Percentiles rank a stretch among this genome's conserved stretches.
Evolutionary conservation across 768 basidiomycete genomes (phyloP).

Genomic region (Imleria badia): DNA sequence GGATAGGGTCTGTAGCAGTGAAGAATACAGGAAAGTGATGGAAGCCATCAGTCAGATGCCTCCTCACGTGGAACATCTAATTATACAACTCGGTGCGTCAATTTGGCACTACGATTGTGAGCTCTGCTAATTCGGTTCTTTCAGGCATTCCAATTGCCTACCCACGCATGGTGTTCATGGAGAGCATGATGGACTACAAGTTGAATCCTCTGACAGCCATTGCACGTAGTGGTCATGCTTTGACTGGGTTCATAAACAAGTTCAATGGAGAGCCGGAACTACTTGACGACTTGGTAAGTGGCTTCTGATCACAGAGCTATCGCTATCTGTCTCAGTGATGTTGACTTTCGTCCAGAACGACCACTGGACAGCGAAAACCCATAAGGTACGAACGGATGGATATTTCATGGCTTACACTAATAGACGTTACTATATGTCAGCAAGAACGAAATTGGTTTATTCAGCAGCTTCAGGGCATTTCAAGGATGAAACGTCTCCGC

Average conservation of each 20-base stretch:
- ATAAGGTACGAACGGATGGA: slow-evolving; percentile 53
- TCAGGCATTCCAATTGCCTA: slow-evolving; percentile 83
- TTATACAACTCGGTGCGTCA: slow-evolving; percentile 70
- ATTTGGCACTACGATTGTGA: background rate
- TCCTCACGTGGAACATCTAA: slow-evolving; percentile 69
- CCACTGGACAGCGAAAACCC: slow-evolving; percentile 83
- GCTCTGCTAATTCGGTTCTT: background rate
- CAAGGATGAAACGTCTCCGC: slow-evolving; percentile 59
- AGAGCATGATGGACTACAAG: slow-evolving; percentile 72
- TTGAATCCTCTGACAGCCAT: slow-evolving; percentile 82
- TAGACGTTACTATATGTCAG: slow-evolving; percentile 38
- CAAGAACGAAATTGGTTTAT: slow-evolving; percentile 91
- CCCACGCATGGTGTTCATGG: slow-evolving; percentile 91
- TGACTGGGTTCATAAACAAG: slow-evolving; percentile 83
- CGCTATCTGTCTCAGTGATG: slow-evolving; percentile 25
- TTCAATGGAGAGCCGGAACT: slow-evolving; percentile 93
- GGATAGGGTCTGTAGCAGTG: slow-evolving; percentile 72
- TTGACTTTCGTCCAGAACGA: slow-evolving; percentile 77
- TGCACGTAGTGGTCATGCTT: slow-evolving; percentile 63
- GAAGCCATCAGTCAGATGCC: slow-evolving; percentile 61
- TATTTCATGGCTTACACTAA: background rate
- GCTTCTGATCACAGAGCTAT: slow-evolving; percentile 25
- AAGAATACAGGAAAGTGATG: slow-evolving; percentile 76
- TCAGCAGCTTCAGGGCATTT: slow-evolving; percentile 72
- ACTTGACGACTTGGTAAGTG: slow-evolving; percentile 80